These are phyloP conservation scores for Zygosaccharomyces bisporus DNA, from an alignment of 805 yeast species.

Conservation along the genomic window DNA sequence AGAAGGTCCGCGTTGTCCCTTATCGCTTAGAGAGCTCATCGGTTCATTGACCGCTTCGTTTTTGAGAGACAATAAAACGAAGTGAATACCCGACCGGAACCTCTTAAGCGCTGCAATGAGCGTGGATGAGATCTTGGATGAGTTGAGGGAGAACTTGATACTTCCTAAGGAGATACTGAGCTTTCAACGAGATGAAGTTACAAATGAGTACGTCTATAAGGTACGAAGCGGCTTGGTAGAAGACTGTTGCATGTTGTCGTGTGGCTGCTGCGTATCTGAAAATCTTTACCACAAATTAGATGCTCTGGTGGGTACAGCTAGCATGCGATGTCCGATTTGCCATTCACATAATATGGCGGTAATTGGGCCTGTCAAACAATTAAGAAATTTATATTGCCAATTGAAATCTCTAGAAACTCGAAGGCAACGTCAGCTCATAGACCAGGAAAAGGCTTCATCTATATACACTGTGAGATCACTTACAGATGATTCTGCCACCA, in stretches of 20 bases:
- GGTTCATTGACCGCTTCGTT: neutral
- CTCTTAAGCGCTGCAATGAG: slow-evolving; percentile 7
- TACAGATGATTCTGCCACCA: slow-evolving; percentile 7
- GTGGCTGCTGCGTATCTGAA: slow-evolving; percentile 31
- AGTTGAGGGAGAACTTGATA: slow-evolving; percentile 27
- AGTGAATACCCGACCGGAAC: neutral
- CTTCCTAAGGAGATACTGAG: slow-evolving; percentile 25
- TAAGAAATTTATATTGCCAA: slow-evolving; percentile 33
- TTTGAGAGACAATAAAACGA: neutral
- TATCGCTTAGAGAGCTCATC: neutral
- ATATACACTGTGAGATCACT: neutral
- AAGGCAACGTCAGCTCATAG: neutral
- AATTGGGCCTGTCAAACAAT: slow-evolving; percentile 36
- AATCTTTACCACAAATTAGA: slow-evolving; percentile 17
- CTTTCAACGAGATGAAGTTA: slow-evolving; percentile 15
- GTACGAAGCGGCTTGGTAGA: slow-evolving; percentile 25
- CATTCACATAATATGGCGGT: slow-evolving; percentile 18
- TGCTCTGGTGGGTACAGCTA: slow-evolving; percentile 5
- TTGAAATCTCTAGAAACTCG: slow-evolving; percentile 15
- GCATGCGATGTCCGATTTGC: slow-evolving; percentile 39
- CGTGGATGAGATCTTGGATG: slow-evolving; percentile 15
- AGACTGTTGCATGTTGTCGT: slow-evolving; percentile 29
- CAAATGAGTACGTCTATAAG: slow-evolving; percentile 18
- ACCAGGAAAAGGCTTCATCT: neutral
- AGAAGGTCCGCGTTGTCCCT: neutral